Percentiles rank a stretch among this genome's conserved stretches.
Evolutionary conservation across 1,284 basidiomycete genomes (phyloP).

Genomic region (Papiliotrema flavescens): DNA sequence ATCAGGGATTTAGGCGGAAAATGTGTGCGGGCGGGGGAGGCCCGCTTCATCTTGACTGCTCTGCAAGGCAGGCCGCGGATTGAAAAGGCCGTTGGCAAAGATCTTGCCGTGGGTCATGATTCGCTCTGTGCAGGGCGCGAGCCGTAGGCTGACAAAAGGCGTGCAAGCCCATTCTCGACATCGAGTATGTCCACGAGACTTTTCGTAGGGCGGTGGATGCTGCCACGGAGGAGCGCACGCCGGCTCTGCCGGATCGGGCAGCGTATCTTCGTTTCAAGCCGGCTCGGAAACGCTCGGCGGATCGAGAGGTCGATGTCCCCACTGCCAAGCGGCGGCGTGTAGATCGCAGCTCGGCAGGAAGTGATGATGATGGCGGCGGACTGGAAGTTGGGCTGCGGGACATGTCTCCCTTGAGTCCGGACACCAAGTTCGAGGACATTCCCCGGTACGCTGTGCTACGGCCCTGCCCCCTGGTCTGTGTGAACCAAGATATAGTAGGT

Average conservation of each 20-base stretch:
- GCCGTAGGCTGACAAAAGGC: background rate
- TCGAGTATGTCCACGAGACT: slow-evolving; percentile 22
- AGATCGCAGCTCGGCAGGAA: background rate
- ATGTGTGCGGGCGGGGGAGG: slow-evolving; percentile 21
- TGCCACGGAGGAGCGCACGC: background rate
- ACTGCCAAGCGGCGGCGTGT: background rate
- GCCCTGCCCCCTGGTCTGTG: slow-evolving; percentile 38
- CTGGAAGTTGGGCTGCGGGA: slow-evolving; percentile 16
- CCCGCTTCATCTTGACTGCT: slow-evolving; percentile 34
- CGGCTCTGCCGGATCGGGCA: slow-evolving; percentile 6
- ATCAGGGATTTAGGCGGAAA: slow-evolving; percentile 43
- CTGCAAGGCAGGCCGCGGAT: slow-evolving; percentile 40
- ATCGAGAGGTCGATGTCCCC: background rate
- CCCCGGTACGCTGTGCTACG: slow-evolving; percentile 34
- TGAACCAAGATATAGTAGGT: slow-evolving; percentile 48
- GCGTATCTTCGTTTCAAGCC: background rate
- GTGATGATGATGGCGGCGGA: background rate
- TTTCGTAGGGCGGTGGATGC: slow-evolving; percentile 22
- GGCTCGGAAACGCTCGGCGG: background rate
- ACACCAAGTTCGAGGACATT: slow-evolving; percentile 35
- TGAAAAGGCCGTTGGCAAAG: slow-evolving; percentile 22
- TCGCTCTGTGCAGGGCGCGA: background rate
- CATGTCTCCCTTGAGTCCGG: slow-evolving; percentile 24
- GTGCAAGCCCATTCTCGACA: background rate
- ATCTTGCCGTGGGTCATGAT: slow-evolving; percentile 20